Conservation (phyloP, 371 early-diverging fungal species). For the Furculomyces boomerangus region DNA sequence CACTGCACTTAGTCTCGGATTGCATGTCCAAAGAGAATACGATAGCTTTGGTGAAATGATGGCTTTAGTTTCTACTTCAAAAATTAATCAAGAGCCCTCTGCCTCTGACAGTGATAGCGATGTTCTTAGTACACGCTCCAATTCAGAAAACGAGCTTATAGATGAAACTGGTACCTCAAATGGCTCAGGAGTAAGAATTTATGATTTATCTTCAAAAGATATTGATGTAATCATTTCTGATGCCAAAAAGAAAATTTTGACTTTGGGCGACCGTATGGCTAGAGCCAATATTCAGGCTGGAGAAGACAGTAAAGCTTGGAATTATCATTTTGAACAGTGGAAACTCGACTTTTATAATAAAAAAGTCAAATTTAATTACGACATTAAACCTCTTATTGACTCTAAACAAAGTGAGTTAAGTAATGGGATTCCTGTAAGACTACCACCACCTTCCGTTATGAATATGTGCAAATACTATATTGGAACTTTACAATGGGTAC, state of each 20-base stretch:
- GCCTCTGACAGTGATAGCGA: neutral
- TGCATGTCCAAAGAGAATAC: neutral
- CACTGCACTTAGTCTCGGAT: neutral
- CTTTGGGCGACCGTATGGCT: neutral
- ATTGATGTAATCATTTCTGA: neutral
- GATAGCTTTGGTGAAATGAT: neutral
- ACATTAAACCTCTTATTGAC: constrained; percentile 4
- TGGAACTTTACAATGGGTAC: constrained; percentile 92
- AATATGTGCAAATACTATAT: constrained; percentile 62
- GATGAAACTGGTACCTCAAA: neutral
- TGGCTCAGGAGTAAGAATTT: neutral
- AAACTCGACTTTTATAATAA: constrained; percentile 23
- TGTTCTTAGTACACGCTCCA: neutral
- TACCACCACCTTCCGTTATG: constrained; percentile 29
- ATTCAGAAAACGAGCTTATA: neutral
- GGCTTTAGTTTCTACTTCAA: neutral
- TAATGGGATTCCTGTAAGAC: constrained; percentile 10
- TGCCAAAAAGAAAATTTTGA: neutral
- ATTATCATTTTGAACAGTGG: constrained; percentile 25
- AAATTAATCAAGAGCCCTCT: neutral
- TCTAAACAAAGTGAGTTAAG: neutral
- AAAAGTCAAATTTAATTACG: constrained; percentile 19
- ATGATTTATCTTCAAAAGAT: neutral
- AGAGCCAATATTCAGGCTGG: neutral
- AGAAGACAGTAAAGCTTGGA: neutral